Evolutionary conservation across 2,329 filamentous ascomycete species (phyloP).

Genomic region (Thielaviopsis punctulata): DNA sequence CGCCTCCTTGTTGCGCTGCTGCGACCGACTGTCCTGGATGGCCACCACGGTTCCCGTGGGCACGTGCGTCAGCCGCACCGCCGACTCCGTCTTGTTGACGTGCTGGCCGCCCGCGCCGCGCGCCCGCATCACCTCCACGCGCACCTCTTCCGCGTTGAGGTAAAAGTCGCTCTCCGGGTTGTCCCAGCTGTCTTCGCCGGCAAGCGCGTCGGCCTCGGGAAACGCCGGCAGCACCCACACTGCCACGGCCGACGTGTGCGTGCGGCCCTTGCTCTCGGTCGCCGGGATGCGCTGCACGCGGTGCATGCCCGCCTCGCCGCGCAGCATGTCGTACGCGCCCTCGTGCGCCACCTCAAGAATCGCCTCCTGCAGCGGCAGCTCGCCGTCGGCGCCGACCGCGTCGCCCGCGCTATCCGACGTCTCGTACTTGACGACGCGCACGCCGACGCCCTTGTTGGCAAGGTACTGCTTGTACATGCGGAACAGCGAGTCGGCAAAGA

Average conservation of each 20-base stretch:
- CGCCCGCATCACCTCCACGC: slow-evolving; percentile 76
- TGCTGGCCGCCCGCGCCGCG: slow-evolving; percentile 89
- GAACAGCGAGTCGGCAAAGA: slow-evolving; percentile 76
- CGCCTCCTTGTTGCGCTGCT: slow-evolving; percentile 71
- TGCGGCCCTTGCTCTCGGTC: slow-evolving; percentile 79
- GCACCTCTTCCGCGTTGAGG: slow-evolving; percentile 68
- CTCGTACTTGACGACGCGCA: slow-evolving; percentile 64
- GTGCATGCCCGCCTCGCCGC: slow-evolving; percentile 85
- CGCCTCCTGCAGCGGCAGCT: slow-evolving; percentile 65
- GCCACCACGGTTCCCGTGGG: slow-evolving; percentile 75
- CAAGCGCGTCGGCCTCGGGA: slow-evolving; percentile 35
- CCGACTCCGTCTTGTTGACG: slow-evolving; percentile 96
- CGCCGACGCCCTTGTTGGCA: slow-evolving; percentile 45
- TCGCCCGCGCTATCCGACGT: slow-evolving; percentile 44
- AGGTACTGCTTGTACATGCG: slow-evolving; percentile 82
- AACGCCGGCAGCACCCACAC: slow-evolving; percentile 86
- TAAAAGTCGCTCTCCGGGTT: slow-evolving; percentile 87
- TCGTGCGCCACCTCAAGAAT: slow-evolving; percentile 64
- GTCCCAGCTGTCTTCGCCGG: slow-evolving; percentile 45
- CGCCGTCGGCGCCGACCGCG: slow-evolving; percentile 35
- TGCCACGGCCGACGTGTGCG: slow-evolving; percentile 82
- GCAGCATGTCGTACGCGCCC: slow-evolving; percentile 65
- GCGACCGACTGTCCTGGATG: slow-evolving; percentile 85
- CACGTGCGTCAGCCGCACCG: slow-evolving; percentile 77
- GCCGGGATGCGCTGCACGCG: slow-evolving; percentile 84